Conservation (phyloP, 495 filamentous ascomycete species). For the Talaromyces borbonicus region DNA sequence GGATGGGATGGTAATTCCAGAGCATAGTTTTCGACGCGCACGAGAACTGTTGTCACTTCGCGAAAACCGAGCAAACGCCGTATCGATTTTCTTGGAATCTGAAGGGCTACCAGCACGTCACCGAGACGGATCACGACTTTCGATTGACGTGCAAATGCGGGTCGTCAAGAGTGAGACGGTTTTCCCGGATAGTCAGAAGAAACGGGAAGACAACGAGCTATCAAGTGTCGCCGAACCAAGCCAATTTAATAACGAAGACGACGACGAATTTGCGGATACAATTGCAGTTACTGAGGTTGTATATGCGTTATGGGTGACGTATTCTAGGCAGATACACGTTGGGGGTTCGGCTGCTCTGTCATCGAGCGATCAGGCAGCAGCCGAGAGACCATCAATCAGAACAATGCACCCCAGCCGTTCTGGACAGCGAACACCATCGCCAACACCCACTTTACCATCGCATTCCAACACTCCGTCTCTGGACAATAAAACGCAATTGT, state of each 20-base stretch:
- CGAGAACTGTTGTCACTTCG: constrained; percentile 71
- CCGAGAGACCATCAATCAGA: constrained; percentile 1
- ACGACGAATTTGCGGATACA: constrained; percentile 29
- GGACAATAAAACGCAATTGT: constrained; percentile 41
- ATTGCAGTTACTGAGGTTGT: constrained; percentile 64
- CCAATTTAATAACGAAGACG: constrained; percentile 19
- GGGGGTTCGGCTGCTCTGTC: constrained; percentile 32
- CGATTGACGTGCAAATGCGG: constrained; percentile 90
- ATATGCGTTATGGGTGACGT: constrained; percentile 94
- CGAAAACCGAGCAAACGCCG: constrained; percentile 64
- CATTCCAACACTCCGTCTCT: constrained; percentile 45
- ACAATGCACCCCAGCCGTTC: constrained; percentile 7
- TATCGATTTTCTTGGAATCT: constrained; percentile 65
- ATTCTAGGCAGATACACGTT: constrained; percentile 84
- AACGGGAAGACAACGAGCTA: constrained; percentile 25
- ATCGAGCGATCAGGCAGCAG: neutral
- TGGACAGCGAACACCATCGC: constrained; percentile 42
- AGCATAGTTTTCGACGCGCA: constrained; percentile 89
- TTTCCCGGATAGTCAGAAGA: constrained; percentile 32
- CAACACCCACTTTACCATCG: constrained; percentile 70
- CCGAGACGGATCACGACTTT: constrained; percentile 80
- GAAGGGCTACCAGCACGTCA: constrained; percentile 78
- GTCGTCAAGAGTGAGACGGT: constrained; percentile 78
- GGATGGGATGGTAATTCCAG: constrained; percentile 94
- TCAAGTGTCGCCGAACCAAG: neutral